Evolutionary conservation across 495 filamentous ascomycete species (phyloP).

Genomic region (Cairneyella variabilis): DNA sequence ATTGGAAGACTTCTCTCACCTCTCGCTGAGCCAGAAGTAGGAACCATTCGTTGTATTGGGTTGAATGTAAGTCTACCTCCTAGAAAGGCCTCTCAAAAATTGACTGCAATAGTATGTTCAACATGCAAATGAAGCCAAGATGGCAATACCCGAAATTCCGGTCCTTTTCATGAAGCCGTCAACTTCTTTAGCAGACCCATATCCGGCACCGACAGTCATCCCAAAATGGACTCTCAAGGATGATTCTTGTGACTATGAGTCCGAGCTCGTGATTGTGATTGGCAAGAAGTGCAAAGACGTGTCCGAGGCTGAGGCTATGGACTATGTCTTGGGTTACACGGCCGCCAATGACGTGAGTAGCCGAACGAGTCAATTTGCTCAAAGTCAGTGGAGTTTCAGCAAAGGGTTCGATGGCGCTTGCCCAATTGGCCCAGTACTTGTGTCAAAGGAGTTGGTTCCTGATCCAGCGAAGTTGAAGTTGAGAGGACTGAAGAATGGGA

Average conservation of each 20-base stretch:
- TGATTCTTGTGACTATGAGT: constrained; percentile 37
- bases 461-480: constrained; percentile 34
- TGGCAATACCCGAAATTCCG: constrained; percentile 39
- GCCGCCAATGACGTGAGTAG: constrained; percentile 44
- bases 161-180: constrained; percentile 44
- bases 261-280: constrained; percentile 44
- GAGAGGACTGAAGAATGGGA: constrained; percentile 43
- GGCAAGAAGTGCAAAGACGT: constrained; percentile 44
- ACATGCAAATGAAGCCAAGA: constrained; percentile 42
- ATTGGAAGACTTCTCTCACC: constrained; percentile 55
- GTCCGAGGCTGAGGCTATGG: constrained; percentile 39
- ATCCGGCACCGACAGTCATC: constrained; percentile 41
- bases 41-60: constrained; percentile 42
- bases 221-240: constrained; percentile 37
- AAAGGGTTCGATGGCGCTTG: constrained; percentile 45
- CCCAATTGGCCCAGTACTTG: constrained; percentile 51
- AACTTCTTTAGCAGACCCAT: constrained; percentile 39
- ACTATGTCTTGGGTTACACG: constrained; percentile 44
- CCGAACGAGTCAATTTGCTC: constrained; percentile 37
- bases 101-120: constrained; percentile 38
- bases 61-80: constrained; percentile 36
- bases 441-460: constrained; percentile 47
- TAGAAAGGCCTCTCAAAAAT: not conserved
- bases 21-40: constrained; percentile 41
- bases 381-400: constrained; percentile 44